A percentile compares a stretch with the other conserved stretches of the same genome.
Evolutionary conservation across 495 filamentous ascomycete genomes (phyloP).

Genomic region (Aspergillus cavernicola): DNA sequence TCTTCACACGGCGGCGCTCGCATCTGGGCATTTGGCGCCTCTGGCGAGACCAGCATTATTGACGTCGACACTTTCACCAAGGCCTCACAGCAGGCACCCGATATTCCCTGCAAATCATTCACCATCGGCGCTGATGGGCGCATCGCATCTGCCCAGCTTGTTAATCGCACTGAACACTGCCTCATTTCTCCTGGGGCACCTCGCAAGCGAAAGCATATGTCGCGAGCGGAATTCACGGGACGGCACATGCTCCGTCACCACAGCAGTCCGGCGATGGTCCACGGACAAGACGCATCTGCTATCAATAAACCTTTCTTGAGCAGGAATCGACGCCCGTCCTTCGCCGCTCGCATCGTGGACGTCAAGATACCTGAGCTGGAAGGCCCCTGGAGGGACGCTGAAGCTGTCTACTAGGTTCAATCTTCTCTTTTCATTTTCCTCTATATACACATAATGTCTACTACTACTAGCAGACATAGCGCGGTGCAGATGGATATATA

Average conservation of each 20-base stretch:
- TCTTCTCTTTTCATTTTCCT: conserved; percentile 6
- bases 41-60: conserved; percentile 30
- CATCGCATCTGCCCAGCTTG: conserved; percentile 17
- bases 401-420: conserved; percentile 16
- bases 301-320: not conserved
- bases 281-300: not conserved
- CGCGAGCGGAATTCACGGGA: conserved; percentile 23
- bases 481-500: conserved; percentile 3
- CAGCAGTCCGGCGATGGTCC: not conserved
- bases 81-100: conserved; percentile 1
- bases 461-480: conserved; percentile 6
- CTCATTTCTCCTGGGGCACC: conserved; percentile 7
- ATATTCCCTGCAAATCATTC: conserved; percentile 25
- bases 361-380: conserved; percentile 38
- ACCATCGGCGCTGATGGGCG: conserved; percentile 29
- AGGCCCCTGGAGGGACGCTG: conserved; percentile 19
- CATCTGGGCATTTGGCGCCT: conserved; percentile 38
- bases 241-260: conserved; percentile 17
- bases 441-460: not conserved
- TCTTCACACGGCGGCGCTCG: conserved; percentile 33
- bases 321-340: conserved; percentile 27
- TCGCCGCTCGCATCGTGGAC: conserved; percentile 41
- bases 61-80: conserved; percentile 37
- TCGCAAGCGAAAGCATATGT: conserved; percentile 31
- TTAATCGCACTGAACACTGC: conserved; percentile 13